These are phyloP conservation scores for Echeveria elegans DNA, from an alignment of 164 flowering plant species.

Conservation along the genomic window DNA sequence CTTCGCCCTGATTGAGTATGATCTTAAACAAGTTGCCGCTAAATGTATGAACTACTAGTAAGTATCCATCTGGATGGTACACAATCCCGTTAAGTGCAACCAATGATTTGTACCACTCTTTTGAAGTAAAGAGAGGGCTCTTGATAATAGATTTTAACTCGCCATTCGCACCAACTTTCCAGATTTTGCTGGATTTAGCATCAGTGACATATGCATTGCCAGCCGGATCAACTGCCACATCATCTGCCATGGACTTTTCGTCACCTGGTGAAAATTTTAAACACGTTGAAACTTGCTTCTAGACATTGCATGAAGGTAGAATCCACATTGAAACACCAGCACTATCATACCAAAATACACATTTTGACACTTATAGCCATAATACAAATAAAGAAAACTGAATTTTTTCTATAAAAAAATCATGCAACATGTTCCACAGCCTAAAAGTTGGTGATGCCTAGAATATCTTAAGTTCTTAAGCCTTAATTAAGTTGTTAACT, in stretches of 20 bases:
- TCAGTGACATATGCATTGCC: slow-evolving; percentile 92
- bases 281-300: no score
- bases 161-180: slow-evolving; percentile 72
- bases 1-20: slow-evolving; percentile 23
- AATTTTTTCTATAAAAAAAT: neutral
- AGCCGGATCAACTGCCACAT: slow-evolving; percentile 73
- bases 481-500: neutral
- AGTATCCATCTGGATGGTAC: slow-evolving; percentile 82
- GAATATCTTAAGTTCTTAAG: neutral
- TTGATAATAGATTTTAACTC: slow-evolving; percentile 32
- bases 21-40: slow-evolving; percentile 53
- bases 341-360: neutral
- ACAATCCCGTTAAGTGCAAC: slow-evolving; percentile 75
- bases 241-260: slow-evolving; percentile 71
- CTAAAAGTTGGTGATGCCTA: neutral
- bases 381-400: neutral
- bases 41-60: slow-evolving; percentile 61
- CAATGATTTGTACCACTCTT: slow-evolving; percentile 66
- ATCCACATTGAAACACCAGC: neutral
- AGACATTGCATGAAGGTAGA: neutral
- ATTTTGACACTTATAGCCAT: neutral
- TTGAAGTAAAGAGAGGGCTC: slow-evolving; percentile 52
- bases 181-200: slow-evolving; percentile 44
- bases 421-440: neutral
- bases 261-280: slow-evolving; percentile 44